Percentiles rank a stretch among this genome's conserved stretches.
phyloP scores from a whole-genome alignment of 2,329 filamentous ascomycete genomes.

The Rutstroemia sydowiana region DNA sequence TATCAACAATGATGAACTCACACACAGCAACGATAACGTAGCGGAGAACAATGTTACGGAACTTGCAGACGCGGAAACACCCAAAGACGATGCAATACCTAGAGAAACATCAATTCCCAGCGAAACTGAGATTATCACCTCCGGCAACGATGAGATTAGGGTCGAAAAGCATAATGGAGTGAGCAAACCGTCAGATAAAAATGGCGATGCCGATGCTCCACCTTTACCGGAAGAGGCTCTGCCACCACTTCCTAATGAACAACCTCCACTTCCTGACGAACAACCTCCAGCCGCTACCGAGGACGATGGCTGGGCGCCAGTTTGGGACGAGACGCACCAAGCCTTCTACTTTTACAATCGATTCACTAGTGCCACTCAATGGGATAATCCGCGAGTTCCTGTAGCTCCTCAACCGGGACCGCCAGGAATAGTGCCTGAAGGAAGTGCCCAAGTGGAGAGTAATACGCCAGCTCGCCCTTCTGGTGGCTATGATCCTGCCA shows the following conservation, averaged over 20 bases:
- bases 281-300: slow-evolving; percentile 40
- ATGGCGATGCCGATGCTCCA: slow-evolving; percentile 10
- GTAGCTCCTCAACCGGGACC: slow-evolving; percentile 25
- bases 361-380: slow-evolving; percentile 67
- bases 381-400: slow-evolving; percentile 77
- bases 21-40: slow-evolving; percentile 4
- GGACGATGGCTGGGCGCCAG: slow-evolving; percentile 71
- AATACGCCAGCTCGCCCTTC: slow-evolving; percentile 36
- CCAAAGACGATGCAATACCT: neutral
- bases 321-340: slow-evolving; percentile 63
- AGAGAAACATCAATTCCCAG: neutral
- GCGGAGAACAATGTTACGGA: neutral
- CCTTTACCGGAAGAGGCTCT: slow-evolving; percentile 30
- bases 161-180: slow-evolving; percentile 14
- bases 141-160: slow-evolving; percentile 10
- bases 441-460: slow-evolving; percentile 13
- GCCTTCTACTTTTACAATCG: slow-evolving; percentile 82
- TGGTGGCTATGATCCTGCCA: slow-evolving; percentile 87
- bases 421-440: slow-evolving; percentile 25
- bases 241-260: slow-evolving; percentile 18
- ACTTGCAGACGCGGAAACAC: neutral
- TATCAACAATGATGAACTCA: neutral
- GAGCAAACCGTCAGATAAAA: slow-evolving; percentile 3
- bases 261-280: slow-evolving; percentile 31
- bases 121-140: slow-evolving; percentile 9